These are phyloP conservation scores for Parietichytrium sp. DNA, from an alignment of 108 stramenopile species.

Conservation along the genomic window DNA sequence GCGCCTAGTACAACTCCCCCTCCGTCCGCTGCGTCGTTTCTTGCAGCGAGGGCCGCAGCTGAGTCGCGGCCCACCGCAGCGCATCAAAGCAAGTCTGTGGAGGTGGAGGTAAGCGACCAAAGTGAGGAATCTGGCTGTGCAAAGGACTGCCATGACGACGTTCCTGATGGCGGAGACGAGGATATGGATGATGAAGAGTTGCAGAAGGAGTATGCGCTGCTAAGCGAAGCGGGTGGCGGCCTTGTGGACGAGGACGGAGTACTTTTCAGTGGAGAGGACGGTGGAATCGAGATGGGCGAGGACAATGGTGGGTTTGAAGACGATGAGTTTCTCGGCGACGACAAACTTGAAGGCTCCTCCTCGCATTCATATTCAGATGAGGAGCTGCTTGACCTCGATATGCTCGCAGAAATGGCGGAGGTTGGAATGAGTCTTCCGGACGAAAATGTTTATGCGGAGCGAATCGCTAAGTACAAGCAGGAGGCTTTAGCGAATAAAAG, in stretches of 20 bases:
- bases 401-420: not conserved
- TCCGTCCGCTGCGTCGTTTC: no score
- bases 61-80: no score
- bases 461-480: not conserved
- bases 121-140: no score
- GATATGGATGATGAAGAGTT: no score
- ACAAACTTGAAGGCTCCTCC: no score
- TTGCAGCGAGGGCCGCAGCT: no score
- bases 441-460: not conserved
- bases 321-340: not conserved
- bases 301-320: not conserved
- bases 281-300: not conserved
- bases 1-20: no score
- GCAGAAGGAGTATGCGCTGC: not conserved
- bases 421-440: not conserved
- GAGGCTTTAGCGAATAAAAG: not conserved
- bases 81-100: no score
- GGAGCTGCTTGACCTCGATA: constrained; percentile 12
- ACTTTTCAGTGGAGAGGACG: not conserved
- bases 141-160: no score
- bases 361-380: not conserved
- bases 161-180: no score
- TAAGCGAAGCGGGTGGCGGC: not conserved
- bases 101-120: no score
- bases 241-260: not conserved